Evolutionary conservation across 108 stramenopile species (phyloP).

Genomic region (Fragilaria radians): DNA sequence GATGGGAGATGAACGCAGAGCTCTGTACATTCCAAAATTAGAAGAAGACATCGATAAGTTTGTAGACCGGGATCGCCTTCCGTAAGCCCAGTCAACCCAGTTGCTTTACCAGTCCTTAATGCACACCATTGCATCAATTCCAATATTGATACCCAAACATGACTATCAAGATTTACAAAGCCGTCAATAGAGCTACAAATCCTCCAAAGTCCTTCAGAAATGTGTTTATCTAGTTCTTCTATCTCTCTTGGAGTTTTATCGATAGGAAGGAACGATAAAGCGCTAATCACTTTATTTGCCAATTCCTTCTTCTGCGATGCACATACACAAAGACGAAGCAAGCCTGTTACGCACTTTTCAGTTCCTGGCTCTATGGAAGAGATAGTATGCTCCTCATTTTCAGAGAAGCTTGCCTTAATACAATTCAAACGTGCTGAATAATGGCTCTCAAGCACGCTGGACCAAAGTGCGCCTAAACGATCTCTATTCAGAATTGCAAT

Average conservation of each 20-base stretch:
- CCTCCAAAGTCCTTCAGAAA: slow-evolving; percentile 75
- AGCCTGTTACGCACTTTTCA: slow-evolving; percentile 74
- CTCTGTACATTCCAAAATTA: slow-evolving; percentile 61
- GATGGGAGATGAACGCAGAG: slow-evolving; percentile 48
- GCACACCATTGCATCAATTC: slow-evolving; percentile 66
- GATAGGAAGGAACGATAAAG: slow-evolving; percentile 37
- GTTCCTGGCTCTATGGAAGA: slow-evolving; percentile 44
- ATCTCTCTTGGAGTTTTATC: slow-evolving; percentile 8
- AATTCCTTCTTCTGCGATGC: slow-evolving; percentile 45
- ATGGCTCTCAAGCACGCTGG: slow-evolving; percentile 44
- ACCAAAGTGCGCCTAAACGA: slow-evolving; percentile 62
- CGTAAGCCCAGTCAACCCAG: slow-evolving; percentile 30
- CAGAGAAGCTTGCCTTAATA: not conserved
- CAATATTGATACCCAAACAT: slow-evolving; percentile 67
- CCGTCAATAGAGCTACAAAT: slow-evolving; percentile 65
- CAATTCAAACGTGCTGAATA: slow-evolving; percentile 42
- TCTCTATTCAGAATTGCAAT: slow-evolving; percentile 75
- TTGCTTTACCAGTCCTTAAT: slow-evolving; percentile 11
- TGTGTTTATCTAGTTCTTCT: slow-evolving; percentile 54
- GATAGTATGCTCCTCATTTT: slow-evolving; percentile 1
- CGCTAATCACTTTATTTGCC: slow-evolving; percentile 56
- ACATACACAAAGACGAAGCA: slow-evolving; percentile 55
- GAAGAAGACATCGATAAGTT: slow-evolving; percentile 70
- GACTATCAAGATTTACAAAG: slow-evolving; percentile 28
- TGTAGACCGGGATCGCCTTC: slow-evolving; percentile 79